These are phyloP conservation scores for Tetracladium marchalianum DNA, from an alignment of 495 filamentous ascomycete species.

Conservation along the genomic window DNA sequence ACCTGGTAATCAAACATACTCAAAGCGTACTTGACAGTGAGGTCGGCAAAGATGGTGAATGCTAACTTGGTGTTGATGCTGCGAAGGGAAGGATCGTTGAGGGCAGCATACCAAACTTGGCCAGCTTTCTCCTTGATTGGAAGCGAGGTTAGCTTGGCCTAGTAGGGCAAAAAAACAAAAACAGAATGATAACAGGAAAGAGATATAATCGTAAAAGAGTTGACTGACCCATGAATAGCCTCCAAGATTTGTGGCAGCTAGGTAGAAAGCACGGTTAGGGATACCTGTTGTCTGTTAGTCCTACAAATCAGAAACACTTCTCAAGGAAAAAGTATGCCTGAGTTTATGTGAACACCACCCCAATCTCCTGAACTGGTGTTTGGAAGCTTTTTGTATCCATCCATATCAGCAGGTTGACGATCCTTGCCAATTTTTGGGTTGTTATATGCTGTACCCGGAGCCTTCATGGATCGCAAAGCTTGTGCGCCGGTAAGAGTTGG, in stretches of 20 bases:
- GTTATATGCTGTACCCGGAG: conserved; percentile 36
- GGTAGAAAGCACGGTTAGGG: conserved; percentile 5
- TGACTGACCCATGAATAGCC: conserved; percentile 2
- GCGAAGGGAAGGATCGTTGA: too few relatives aligned
- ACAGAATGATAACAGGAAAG: too few relatives aligned
- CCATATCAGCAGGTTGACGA: conserved; percentile 30
- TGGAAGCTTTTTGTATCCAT: conserved; percentile 16
- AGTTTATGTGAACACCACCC: conserved; percentile 42
- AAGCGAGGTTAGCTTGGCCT: too few relatives aligned
- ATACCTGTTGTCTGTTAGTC: too few relatives aligned
- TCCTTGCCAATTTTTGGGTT: conserved; percentile 38
- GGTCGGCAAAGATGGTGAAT: too few relatives aligned
- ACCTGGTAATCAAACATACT: too few relatives aligned
- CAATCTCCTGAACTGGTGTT: conserved; percentile 25
- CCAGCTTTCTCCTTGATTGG: conserved; percentile 1
- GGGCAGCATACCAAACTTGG: conserved; percentile 1
- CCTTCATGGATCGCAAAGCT: conserved; percentile 39
- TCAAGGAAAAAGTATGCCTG: too few relatives aligned
- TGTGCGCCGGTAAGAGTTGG: conserved; percentile 30
- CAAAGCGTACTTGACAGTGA: too few relatives aligned
- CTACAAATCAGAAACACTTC: too few relatives aligned
- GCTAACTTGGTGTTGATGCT: too few relatives aligned
- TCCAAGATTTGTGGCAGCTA: conserved; percentile 1
- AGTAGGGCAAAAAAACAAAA: too few relatives aligned
- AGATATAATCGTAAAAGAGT: too few relatives aligned